Conservation (phyloP, 768 basidiomycete species). For the Lepiota brunneoincarnata region DNA sequence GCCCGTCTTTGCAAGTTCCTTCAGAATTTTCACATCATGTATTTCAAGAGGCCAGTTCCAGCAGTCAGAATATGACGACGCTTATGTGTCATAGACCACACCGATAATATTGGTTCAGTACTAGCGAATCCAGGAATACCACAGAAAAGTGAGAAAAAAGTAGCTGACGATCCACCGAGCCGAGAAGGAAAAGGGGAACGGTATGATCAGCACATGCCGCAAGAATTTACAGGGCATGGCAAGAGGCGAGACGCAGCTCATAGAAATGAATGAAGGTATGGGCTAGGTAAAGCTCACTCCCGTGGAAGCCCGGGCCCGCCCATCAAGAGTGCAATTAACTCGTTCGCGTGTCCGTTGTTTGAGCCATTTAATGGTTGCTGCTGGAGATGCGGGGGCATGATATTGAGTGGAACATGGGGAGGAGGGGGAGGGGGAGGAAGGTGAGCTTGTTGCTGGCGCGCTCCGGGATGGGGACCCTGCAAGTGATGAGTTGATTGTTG, state of each 20-base stretch:
- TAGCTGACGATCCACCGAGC: constrained; percentile 4
- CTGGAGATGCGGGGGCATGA: constrained; percentile 55
- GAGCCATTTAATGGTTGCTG: constrained; percentile 48
- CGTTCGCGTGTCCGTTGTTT: constrained; percentile 60
- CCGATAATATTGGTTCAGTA: constrained; percentile 9
- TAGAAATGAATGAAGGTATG: neutral
- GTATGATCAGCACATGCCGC: constrained; percentile 6
- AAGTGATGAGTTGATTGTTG: constrained; percentile 42
- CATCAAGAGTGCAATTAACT: constrained; percentile 84
- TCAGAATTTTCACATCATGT: neutral
- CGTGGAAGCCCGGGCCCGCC: constrained; percentile 61
- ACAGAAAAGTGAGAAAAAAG: constrained; percentile 1
- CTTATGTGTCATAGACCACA: neutral
- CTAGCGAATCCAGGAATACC: constrained; percentile 9
- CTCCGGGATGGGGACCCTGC: constrained; percentile 39
- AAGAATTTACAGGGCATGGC: constrained; percentile 10
- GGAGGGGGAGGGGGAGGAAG: constrained; percentile 52
- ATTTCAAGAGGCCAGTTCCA: neutral
- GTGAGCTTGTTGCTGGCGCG: constrained; percentile 56
- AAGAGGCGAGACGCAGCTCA: constrained; percentile 1
- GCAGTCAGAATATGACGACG: neutral
- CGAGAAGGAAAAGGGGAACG: neutral
- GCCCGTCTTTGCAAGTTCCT: neutral
- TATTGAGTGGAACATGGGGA: constrained; percentile 26
- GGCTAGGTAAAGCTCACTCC: constrained; percentile 41